These are phyloP conservation scores for Dysphania ambrosioides DNA, from an alignment of 148 eudicot species.

Conservation along the genomic window DNA sequence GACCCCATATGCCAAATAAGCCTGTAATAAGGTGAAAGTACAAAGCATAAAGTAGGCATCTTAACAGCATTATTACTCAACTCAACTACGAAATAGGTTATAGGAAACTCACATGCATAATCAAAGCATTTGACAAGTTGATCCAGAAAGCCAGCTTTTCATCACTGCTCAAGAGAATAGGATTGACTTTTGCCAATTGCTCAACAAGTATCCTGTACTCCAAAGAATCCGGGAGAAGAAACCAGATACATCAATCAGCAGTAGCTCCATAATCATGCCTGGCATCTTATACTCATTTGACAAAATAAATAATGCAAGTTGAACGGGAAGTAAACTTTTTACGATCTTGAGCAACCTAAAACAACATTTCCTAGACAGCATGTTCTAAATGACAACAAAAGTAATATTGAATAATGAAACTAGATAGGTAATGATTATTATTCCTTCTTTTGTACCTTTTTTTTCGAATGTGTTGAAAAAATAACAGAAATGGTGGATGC, in stretches of 20 bases:
- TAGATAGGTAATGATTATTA: background rate
- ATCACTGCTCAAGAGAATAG: constrained; percentile 32
- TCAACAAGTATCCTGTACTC: constrained; percentile 38
- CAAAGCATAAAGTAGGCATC: background rate
- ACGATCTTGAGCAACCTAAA: constrained; percentile 5
- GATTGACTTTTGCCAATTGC: constrained; percentile 40
- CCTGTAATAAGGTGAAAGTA: constrained; percentile 21
- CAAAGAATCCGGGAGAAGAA: constrained; percentile 10
- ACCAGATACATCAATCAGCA: constrained; percentile 17
- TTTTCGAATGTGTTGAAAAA: background rate
- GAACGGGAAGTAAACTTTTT: background rate
- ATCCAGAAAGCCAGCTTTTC: constrained; percentile 41
- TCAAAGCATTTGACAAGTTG: constrained; percentile 37
- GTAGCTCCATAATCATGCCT: background rate
- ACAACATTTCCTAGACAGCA: background rate
- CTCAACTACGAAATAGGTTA: background rate
- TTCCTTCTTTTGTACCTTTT: background rate
- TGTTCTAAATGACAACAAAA: background rate
- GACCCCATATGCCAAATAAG: constrained; percentile 39
- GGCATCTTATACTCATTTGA: background rate
- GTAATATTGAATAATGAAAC: no score
- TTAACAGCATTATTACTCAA: background rate
- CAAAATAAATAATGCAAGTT: background rate
- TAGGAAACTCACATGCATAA: constrained; percentile 35
- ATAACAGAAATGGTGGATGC: background rate